Percentiles rank a stretch among this genome's conserved stretches.
phyloP scores from a whole-genome alignment of 805 yeast species.

The Teunomyces panamensis region DNA sequence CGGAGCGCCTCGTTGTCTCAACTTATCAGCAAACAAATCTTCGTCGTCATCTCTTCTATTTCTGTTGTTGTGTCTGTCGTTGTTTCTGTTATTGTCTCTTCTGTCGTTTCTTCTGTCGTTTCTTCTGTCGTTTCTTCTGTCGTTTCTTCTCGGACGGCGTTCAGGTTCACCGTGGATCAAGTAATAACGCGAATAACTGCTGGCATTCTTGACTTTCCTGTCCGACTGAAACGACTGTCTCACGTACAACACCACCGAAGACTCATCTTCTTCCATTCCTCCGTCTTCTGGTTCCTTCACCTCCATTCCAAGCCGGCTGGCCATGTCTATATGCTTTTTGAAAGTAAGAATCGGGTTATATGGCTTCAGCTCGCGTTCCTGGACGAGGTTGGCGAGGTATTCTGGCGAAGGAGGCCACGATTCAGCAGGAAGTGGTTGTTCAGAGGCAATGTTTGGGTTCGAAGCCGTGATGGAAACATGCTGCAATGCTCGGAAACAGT shows the following conservation, averaged over 20 bases:
- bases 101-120: neutral
- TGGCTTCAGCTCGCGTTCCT: slow-evolving; percentile 41
- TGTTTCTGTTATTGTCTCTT: neutral
- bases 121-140: neutral
- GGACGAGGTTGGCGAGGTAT: slow-evolving; percentile 12
- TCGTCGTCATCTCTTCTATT: slow-evolving; percentile 12
- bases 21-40: slow-evolving; percentile 23
- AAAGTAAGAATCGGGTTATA: slow-evolving; percentile 36
- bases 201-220: slow-evolving; percentile 54
- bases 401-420: slow-evolving; percentile 1
- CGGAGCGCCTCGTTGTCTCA: neutral
- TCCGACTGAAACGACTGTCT: slow-evolving; percentile 56
- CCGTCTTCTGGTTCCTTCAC: slow-evolving; percentile 12
- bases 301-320: slow-evolving; percentile 25
- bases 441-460: neutral
- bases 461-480: neutral
- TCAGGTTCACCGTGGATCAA: slow-evolving; percentile 71
- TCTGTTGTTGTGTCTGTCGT: neutral
- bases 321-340: slow-evolving; percentile 28
- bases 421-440: neutral
- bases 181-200: slow-evolving; percentile 60
- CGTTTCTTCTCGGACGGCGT: slow-evolving; percentile 25
- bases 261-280: slow-evolving; percentile 40
- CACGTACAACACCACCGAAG: slow-evolving; percentile 34
- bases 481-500: slow-evolving; percentile 29